A percentile compares a stretch with the other conserved stretches of the same genome.
Conservation (phyloP, 176 grass and related monocot species). For the Carex littledalei region DNA sequence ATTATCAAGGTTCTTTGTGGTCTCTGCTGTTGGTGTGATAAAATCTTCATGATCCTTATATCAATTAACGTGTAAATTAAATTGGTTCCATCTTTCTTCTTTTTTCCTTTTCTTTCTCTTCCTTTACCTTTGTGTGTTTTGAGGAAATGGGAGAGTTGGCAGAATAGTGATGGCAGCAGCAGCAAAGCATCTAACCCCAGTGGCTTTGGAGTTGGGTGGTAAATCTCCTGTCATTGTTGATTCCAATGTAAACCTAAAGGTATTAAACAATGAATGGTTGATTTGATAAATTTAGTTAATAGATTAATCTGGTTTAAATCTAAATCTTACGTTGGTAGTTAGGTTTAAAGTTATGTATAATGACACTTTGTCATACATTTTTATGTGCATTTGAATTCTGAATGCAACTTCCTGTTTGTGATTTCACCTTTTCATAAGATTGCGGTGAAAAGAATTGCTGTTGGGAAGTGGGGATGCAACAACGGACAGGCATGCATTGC, state of each 20-base stretch:
- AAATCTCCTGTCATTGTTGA: constrained; percentile 91
- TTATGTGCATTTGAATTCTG: not conserved
- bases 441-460: constrained; percentile 45
- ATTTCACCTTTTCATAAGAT: constrained; percentile 25
- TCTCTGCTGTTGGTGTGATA: not conserved
- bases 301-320: not conserved
- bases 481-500: constrained; percentile 72
- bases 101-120: not conserved
- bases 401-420: not conserved
- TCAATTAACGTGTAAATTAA: not conserved
- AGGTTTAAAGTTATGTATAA: not conserved
- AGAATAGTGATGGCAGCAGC: constrained; percentile 68
- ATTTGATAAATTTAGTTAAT: not conserved
- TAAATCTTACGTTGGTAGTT: not conserved
- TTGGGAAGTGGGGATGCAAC: constrained; percentile 66
- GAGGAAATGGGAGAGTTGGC: constrained; percentile 53
- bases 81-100: not conserved
- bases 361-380: not conserved
- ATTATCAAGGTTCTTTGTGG: not conserved
- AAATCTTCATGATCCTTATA: not conserved
- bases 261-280: not conserved
- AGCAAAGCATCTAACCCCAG: constrained; percentile 71
- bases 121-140: not conserved
- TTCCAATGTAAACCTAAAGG: constrained; percentile 18
- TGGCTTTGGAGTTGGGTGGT: constrained; percentile 65